Base-by-base conservation (phyloP, 305 asterid genomes). In the Fraxinus nigra region DNA sequence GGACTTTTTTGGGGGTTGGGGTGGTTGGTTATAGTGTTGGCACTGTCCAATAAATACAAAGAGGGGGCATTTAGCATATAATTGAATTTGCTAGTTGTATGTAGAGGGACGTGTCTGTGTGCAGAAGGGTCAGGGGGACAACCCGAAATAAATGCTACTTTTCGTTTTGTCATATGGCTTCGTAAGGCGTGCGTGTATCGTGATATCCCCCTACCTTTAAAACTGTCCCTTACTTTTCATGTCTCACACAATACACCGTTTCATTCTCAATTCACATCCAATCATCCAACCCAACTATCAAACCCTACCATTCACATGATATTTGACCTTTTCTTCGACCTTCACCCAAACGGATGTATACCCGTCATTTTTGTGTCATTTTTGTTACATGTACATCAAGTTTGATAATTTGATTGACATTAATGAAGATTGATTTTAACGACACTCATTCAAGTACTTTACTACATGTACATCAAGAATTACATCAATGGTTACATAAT, bases 81-180 rank as follows among this genome's bases (percentile, higher is more conserved):
- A 54, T 54, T 20, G 8, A 56, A 56, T 18, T 56, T 56, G 30
- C 30, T 33, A 33, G 3, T 7, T 7, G 69, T 59, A 59, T 9
- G 72, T 20, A 38, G 56, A n/a, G 51, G 16, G 26, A 18, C 48
- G 14, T n/a, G 30, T 35, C 22, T n/a, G 67, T 56, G 84, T 51
- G 76, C 16, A 72, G 81, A 79, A 65, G 80, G 32, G 85, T 89
- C 95, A 93, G 95, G 90, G 92, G 97, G 97, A 92, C 98, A 92
- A 90, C 95, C 98, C 94, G 97, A 93, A 93, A 93, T 93, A 93
- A 93, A 93, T 93, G 98, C 95, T 79, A 81, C 78, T 76, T 75
- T 76, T 59, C 48, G 83, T 84, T 88, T 87, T 85, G 86, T 83
- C 88, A 80, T 85, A 78, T 76, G 82, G 80, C 97, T 84, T 93